These are phyloP conservation scores for Fusarium sp. DNA, from an alignment of 2,329 filamentous ascomycete species.

Conservation along the genomic window DNA sequence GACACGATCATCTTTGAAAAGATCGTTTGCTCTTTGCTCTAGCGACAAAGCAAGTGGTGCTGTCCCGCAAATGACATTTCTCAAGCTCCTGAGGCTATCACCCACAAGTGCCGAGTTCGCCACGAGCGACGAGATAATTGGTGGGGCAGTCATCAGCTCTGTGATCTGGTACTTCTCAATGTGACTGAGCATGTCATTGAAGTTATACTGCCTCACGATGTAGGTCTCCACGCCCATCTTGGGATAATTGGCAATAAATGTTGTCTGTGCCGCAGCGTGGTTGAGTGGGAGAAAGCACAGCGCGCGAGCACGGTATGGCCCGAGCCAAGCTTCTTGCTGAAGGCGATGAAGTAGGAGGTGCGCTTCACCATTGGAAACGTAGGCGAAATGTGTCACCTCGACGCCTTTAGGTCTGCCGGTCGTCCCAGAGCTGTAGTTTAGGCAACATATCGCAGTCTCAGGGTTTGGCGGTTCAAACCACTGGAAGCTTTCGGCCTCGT, in stretches of 20 bases:
- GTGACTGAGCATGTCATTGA: background rate
- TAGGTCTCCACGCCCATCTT: background rate
- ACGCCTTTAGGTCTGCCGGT: background rate
- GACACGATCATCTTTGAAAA: background rate
- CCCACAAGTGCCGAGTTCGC: background rate
- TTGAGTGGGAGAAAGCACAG: background rate
- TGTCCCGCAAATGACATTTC: background rate
- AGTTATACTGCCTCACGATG: background rate
- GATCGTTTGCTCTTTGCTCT: background rate
- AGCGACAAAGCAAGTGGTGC: background rate
- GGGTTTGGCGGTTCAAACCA: background rate
- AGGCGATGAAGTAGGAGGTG: background rate
- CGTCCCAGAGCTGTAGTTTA: background rate
- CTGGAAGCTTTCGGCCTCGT: background rate
- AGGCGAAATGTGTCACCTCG: background rate
- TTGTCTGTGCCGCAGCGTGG: background rate
- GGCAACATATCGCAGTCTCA: background rate
- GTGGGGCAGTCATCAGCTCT: background rate
- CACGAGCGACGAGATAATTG: background rate
- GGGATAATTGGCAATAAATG: background rate
- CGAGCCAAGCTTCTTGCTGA: background rate
- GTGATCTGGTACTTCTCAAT: background rate
- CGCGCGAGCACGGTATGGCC: background rate
- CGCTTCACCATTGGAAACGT: background rate
- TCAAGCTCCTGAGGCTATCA: background rate